Base-by-base conservation (phyloP, 768 basidiomycete genomes). In the Suillus fuscotomentosus region DNA sequence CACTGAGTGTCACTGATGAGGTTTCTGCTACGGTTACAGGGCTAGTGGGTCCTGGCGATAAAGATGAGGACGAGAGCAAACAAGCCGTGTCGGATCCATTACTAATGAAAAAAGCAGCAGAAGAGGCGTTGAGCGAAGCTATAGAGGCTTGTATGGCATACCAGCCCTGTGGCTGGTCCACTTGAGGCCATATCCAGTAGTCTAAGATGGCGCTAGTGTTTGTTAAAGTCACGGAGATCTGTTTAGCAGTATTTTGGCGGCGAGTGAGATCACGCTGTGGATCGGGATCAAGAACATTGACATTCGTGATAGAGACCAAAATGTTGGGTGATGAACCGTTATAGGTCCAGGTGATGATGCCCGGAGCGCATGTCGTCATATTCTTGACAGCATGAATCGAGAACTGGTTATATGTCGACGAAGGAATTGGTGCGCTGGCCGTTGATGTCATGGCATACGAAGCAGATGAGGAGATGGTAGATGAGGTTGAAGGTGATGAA, bases 131-230 rank as follows among this genome's bases (percentile, higher is more conserved):
- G 34, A 67, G 22, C 4, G 27, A 42, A 6, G 65, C 63, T 27
- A 63, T 14, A 6, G 65, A 27, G 39, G 73, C 80, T 59, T 67
- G 57, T 51, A 82, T 56, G 14, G 66, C 53, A 68, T 88, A 88
- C 79, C 78, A 81, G 4, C 87, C 87, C 60, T 78, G 72, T 0
- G 82, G 71, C 27, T 86, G 72, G 63, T 78, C 77, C 56, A 88
- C 84, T 3, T 73, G 53, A 1, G 70, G 5, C 87, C 88, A 87
- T 4, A 68, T 73, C 72, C 74, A 85, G 20, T 61, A 62, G 0
- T 13, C 8, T 1, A 17, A 31, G 14, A 57, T 34, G 5, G 83
- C 75, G 61, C 75, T 53, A 9, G 70, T 69, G 0, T 65, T 63
- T 15, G 65, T 75, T 36, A 87, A 27, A 15, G 57, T 56, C 3